Conservation (phyloP, 2,329 filamentous ascomycete species). For the Immersiporthe knoxdaviesiana region DNA sequence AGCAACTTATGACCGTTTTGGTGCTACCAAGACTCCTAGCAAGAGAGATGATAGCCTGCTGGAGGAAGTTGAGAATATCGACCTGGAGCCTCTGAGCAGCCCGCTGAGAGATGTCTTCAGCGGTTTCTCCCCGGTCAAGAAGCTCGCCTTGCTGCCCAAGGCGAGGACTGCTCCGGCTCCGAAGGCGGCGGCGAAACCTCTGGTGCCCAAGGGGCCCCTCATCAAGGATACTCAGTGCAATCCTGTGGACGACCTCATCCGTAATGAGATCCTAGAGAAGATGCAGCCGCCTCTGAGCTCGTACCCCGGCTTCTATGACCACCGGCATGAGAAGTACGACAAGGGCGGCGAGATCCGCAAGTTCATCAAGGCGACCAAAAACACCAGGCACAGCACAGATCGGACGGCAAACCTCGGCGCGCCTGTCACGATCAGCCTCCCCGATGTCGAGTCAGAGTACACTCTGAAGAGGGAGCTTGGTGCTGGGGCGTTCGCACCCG, state of each 20-base stretch:
- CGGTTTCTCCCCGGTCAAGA: constrained; percentile 50
- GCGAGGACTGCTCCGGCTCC: constrained; percentile 40
- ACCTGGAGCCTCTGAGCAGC: constrained; percentile 60
- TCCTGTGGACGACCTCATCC: constrained; percentile 77
- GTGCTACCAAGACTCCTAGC: constrained; percentile 77
- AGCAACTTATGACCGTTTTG: constrained; percentile 51
- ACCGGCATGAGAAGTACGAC: constrained; percentile 64
- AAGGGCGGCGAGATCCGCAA: constrained; percentile 78
- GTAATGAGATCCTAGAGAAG: constrained; percentile 73
- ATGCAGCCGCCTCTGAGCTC: constrained; percentile 73
- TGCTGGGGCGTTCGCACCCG: constrained; percentile 90
- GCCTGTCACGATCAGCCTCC: constrained; percentile 70
- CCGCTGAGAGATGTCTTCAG: constrained; percentile 70
- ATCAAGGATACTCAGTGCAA: constrained; percentile 87
- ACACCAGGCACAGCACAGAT: constrained; percentile 61
- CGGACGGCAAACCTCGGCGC: constrained; percentile 61
- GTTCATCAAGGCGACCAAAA: constrained; percentile 71
- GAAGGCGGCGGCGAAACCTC: constrained; percentile 41
- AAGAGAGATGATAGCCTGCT: constrained; percentile 48
- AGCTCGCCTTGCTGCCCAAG: constrained; percentile 52
- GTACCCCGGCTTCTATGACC: constrained; percentile 81
- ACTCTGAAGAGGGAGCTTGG: constrained; percentile 84
- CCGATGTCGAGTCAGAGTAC: constrained; percentile 68
- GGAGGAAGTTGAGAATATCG: constrained; percentile 34
- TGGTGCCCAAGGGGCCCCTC: constrained; percentile 67